Base-by-base conservation (phyloP, 208 protist species). In the Phytomonas serpens region DNA sequence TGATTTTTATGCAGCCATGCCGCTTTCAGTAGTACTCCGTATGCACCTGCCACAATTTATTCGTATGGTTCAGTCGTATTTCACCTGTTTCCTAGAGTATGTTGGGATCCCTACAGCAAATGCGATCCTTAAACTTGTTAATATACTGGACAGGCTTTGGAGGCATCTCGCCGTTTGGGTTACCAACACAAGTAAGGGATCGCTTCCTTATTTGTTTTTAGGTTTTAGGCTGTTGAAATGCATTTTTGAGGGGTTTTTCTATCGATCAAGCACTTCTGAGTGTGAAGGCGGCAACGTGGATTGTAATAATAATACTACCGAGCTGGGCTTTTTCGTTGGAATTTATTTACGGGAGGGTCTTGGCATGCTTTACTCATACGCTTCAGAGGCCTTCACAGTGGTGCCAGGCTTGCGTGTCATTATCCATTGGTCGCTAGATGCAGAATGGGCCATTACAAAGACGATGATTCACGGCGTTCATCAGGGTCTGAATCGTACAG, bases 371-470 rank as follows among this genome's bases (percentile, higher is more conserved):
- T 33, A 78, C 14, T 73, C 74, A 4, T 71, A 72, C 14, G 33
- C 64, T 23, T 33, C 79, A 30, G 89, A 92, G 37, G 77, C 75
- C 23, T 30, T 88, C n/a, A 85, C 90, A 69, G 51, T 90, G 52
- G 74, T 94, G 32, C 86, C 89, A 0, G 89, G 86, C 62, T 72
- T 92, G 67, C 89, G 83, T 79, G 64, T 38, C 27, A 75, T 81
- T 14, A 68, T 74, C 63, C 57, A 63, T 0, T 89, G 79, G 80
- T 79, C 82, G 19, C 88, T 81, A 77, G 66, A 72, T 31, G 61
- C 68, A 0, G 89, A 94, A 81, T 77, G 76, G 79, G 3, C 7
- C 61, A 52, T 89, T 36, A 90, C 85, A 0, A 57, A 57, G 27
- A 27, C 47, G 47, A 9, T 57, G 47, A 57, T 57, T 57, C 4